Evolutionary conservation across 2,329 filamentous ascomycete genomes (phyloP).

Genomic region (Coniochaeta pulveracea): DNA sequence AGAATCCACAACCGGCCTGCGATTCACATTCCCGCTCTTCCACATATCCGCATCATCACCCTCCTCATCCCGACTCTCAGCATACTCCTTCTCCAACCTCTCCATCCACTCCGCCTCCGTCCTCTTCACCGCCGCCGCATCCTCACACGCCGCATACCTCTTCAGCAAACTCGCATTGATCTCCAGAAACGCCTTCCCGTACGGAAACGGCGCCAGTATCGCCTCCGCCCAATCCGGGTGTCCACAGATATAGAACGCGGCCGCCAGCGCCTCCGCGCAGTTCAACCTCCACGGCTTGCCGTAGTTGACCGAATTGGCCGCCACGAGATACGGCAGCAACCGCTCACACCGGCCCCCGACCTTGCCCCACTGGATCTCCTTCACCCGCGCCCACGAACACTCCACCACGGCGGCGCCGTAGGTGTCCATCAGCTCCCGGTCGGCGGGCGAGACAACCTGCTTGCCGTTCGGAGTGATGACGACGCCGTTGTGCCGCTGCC

Average conservation of each 20-base stretch:
- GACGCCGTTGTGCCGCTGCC: conserved; percentile 83
- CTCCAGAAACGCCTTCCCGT: conserved; percentile 77
- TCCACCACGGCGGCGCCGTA: conserved; percentile 93
- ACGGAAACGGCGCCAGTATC: conserved; percentile 74
- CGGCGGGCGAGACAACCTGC: conserved; percentile 69
- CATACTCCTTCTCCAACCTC: conserved; percentile 81
- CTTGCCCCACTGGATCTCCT: conserved; percentile 80
- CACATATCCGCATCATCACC: conserved; percentile 65
- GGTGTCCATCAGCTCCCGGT: conserved; percentile 70
- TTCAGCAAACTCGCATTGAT: conserved; percentile 80
- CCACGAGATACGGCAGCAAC: conserved; percentile 85
- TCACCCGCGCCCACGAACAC: conserved; percentile 88
- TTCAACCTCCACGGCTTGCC: conserved; percentile 91
- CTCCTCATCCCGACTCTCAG: conserved; percentile 60
- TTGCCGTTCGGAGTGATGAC: conserved; percentile 95
- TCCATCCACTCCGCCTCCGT: conserved; percentile 81
- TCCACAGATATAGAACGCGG: conserved; percentile 87
- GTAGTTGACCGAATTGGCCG: conserved; percentile 95
- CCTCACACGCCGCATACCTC: conserved; percentile 72
- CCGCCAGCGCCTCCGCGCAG: conserved; percentile 88
- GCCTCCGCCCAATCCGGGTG: conserved; percentile 83
- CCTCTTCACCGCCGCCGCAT: conserved; percentile 73
- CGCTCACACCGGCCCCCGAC: conserved; percentile 92
- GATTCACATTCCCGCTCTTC: conserved; percentile 84
- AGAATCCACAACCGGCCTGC: conserved; percentile 39